Base-by-base conservation (phyloP, 768 basidiomycete species). In the Leucogyrophana mollusca region DNA sequence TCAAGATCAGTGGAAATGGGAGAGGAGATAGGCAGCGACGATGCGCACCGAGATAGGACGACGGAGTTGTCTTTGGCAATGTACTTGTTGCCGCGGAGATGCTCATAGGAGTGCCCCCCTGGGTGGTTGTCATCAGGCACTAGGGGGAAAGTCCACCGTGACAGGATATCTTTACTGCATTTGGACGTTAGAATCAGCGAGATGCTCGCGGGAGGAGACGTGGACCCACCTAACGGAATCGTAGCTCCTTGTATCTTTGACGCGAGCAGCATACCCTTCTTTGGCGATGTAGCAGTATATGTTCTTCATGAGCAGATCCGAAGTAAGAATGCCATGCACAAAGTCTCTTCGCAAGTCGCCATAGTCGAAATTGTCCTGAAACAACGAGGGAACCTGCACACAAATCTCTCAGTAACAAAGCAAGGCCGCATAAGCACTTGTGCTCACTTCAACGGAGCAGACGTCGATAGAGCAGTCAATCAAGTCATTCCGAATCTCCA, bases 311-410 rank as follows among this genome's bases (percentile, higher is more conserved):
- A 97, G 76, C 27, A 98, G 66, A 65, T 99, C 96, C 11, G 92
- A 94, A 0, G 91, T 95, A 53, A 99, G 75, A 38, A 99, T 80
- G 14, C 95, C 95, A 59, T 90, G 90, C 13, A 97, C 88, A 58
- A 99, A 96, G 67, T 98, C 93, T 54, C 82, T 76, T 47, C 94
- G 83, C 50, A 98, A 78, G 67, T 94, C 92, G 11, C 84, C 82
- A 59, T 94, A 97, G 69, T 98, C 96, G 59, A 99, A 99, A 69
- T 98, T 98, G 69, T 98, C 96, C 63, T 94, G 93, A 71, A 98
- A 99, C 4, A 97, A 64, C 1, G 94, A 94, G 1, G 93, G 94
- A 30, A 98, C 90, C 88, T 96, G 56, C 11, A 40, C 45, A 47
- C 41, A 23, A 27, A n/a, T 33, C 3, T 37, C 30, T 54, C 40